Percentiles rank a stretch among this genome's conserved stretches.
These are phyloP conservation scores for Kodamaea sp. DNA, from an alignment of 1,139 yeast genomes.

Conservation along the genomic window DNA sequence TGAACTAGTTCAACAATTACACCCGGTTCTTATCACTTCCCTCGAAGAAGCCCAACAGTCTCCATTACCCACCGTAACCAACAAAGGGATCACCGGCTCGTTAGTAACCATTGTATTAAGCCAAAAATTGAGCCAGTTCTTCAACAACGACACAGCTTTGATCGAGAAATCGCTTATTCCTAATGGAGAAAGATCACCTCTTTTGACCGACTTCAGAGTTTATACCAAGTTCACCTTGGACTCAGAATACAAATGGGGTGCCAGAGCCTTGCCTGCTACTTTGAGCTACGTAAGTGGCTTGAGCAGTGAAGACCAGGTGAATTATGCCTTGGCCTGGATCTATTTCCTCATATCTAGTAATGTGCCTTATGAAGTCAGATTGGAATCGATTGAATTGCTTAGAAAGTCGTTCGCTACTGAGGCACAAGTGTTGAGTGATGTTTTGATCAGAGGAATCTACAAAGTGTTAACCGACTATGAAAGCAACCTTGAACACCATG, in stretches of 20 bases:
- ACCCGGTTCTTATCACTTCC: slow-evolving; percentile 34
- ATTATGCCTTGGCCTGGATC: slow-evolving; percentile 43
- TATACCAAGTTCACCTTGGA: slow-evolving; percentile 47
- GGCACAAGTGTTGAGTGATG: slow-evolving; percentile 12
- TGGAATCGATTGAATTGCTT: slow-evolving; percentile 31
- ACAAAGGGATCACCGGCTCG: slow-evolving; percentile 51
- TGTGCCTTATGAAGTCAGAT: slow-evolving; percentile 35
- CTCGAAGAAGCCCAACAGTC: slow-evolving; percentile 45
- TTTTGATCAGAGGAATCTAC: slow-evolving; percentile 20
- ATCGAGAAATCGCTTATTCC: slow-evolving; percentile 28
- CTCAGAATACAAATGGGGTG: slow-evolving; percentile 55
- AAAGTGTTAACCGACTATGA: slow-evolving; percentile 21
- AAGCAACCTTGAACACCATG: slow-evolving; percentile 14
- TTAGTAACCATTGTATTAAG: slow-evolving; percentile 38
- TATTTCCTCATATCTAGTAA: slow-evolving; percentile 40
- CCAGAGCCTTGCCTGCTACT: slow-evolving; percentile 38
- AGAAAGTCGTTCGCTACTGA: slow-evolving; percentile 23
- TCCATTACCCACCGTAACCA: slow-evolving; percentile 52
- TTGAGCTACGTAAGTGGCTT: slow-evolving; percentile 11
- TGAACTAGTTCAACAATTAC: slow-evolving; percentile 20
- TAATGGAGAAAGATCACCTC: slow-evolving; percentile 40
- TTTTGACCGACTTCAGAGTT: slow-evolving; percentile 48
- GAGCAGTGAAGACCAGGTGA: slow-evolving; percentile 7
- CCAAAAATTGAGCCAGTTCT: slow-evolving; percentile 8
- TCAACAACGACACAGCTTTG: slow-evolving; percentile 16